Percentiles rank a stretch among this genome's conserved stretches.
Evolutionary conservation across 78 protist genomes (phyloP).

Genomic region (Goniomonas avonlea): DNA sequence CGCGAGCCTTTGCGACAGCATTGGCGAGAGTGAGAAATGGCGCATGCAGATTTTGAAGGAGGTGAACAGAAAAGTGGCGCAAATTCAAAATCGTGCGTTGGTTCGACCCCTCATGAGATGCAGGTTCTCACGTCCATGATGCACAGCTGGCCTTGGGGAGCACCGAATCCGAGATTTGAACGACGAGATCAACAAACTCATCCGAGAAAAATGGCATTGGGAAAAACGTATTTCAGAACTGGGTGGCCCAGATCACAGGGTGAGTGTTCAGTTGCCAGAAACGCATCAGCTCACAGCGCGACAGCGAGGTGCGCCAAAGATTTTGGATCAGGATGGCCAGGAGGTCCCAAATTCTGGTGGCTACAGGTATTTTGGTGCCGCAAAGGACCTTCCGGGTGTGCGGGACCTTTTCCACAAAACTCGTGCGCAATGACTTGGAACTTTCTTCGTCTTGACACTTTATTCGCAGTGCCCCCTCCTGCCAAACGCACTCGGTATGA

Average conservation of each 20-base stretch:
- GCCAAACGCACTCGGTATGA: conserved; percentile 42
- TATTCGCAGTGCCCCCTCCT: background rate
- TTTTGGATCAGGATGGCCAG: background rate
- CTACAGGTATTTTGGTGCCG: conserved; percentile 88
- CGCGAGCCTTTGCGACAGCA: conserved; percentile 46
- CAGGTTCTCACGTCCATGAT: background rate
- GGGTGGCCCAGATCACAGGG: conserved; percentile 75
- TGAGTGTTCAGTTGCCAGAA: background rate
- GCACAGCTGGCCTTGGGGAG: conserved; percentile 75
- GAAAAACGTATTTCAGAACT: conserved; percentile 78
- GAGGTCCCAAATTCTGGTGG: background rate
- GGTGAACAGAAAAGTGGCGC: conserved; percentile 63
- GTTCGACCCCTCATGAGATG: background rate
- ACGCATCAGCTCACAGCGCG: background rate
- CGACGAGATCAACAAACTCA: conserved; percentile 84
- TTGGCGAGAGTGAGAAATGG: conserved; percentile 71
- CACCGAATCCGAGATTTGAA: conserved; percentile 83
- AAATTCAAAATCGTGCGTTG: conserved; percentile 77
- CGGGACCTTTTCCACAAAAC: conserved; percentile 60
- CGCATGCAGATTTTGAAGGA: conserved; percentile 67
- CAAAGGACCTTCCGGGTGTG: conserved; percentile 88
- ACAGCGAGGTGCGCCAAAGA: background rate
- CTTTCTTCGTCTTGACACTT: background rate
- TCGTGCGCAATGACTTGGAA: background rate
- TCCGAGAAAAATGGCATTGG: conserved; percentile 85